phyloP scores from a whole-genome alignment of 2,329 filamentous ascomycete species.

The Camptophora hylomeconis region DNA sequence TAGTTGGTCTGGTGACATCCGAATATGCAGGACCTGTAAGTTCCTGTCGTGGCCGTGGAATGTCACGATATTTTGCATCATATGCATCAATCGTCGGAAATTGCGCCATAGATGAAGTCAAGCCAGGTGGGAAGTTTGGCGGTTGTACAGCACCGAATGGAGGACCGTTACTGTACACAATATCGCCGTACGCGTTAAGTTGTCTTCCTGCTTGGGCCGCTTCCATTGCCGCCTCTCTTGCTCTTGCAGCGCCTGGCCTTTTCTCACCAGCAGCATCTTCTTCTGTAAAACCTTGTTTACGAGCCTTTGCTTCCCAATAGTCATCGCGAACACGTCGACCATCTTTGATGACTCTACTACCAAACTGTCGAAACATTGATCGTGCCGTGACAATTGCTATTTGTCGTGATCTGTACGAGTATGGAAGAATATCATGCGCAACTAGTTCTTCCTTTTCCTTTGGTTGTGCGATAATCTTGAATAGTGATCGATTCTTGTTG shows the following conservation, averaged over 20 bases:
- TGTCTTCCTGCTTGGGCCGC: constrained; percentile 44
- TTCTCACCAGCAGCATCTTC: constrained; percentile 94
- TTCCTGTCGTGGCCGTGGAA: constrained; percentile 79
- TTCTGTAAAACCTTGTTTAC: constrained; percentile 96
- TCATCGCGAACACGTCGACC: constrained; percentile 88
- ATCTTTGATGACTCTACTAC: constrained; percentile 80
- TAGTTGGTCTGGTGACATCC: constrained; percentile 67
- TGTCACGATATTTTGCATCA: constrained; percentile 71
- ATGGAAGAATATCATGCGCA: constrained; percentile 84
- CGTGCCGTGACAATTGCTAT: constrained; percentile 95
- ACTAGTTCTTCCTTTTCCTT: constrained; percentile 95
- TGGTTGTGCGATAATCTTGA: constrained; percentile 95
- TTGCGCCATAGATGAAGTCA: constrained; percentile 56
- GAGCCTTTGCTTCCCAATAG: constrained; percentile 95
- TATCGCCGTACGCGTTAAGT: constrained; percentile 54
- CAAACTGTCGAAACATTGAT: constrained; percentile 98
- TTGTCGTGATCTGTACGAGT: constrained; percentile 94
- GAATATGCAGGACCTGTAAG: constrained; percentile 77
- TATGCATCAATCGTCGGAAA: constrained; percentile 79
- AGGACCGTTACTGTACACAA: constrained; percentile 71
- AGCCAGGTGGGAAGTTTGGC: constrained; percentile 58
- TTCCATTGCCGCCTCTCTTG: constrained; percentile 66
- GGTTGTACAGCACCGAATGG: constrained; percentile 52
- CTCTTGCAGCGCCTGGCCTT: constrained; percentile 79
- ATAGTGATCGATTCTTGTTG: constrained; percentile 94